Percentiles rank a stretch among this genome's conserved stretches.
These are phyloP conservation scores for Microbotryum violaceum DNA, from an alignment of 1,284 basidiomycete species.

Conservation along the genomic window DNA sequence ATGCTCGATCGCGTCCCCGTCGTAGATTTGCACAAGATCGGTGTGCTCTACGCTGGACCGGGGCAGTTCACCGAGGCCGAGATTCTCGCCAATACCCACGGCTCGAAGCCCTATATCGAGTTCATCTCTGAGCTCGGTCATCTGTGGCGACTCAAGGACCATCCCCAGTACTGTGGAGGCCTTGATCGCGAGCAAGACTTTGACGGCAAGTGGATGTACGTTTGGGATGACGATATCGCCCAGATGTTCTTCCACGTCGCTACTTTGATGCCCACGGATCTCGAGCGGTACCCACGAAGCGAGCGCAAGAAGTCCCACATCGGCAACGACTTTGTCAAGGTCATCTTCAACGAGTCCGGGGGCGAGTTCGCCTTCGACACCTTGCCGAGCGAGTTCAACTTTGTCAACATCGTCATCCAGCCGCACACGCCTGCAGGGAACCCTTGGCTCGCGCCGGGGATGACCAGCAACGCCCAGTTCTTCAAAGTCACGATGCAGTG, in stretches of 20 bases:
- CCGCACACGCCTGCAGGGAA: conserved; percentile 62
- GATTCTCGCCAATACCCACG: conserved; percentile 83
- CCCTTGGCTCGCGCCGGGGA: conserved; percentile 35
- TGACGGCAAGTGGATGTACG: conserved; percentile 78
- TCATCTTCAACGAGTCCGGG: conserved; percentile 96
- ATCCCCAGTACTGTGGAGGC: conserved; percentile 88
- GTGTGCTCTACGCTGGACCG: conserved; percentile 90
- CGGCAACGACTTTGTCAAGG: conserved; percentile 89
- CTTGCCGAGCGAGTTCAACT: conserved; percentile 86
- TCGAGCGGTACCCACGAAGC: conserved; percentile 55
- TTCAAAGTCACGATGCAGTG: conserved; percentile 67
- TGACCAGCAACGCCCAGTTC: conserved; percentile 72
- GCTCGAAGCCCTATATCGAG: conserved; percentile 87
- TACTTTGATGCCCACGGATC: conserved; percentile 87
- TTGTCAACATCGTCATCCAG: conserved; percentile 94
- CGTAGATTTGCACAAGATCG: conserved; percentile 96
- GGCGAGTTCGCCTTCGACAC: conserved; percentile 78
- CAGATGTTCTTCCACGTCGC: conserved; percentile 94
- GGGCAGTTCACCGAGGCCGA: conserved; percentile 78
- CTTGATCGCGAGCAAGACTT: conserved; percentile 80
- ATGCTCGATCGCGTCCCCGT: conserved; percentile 81
- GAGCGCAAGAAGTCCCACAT: conserved; percentile 85
- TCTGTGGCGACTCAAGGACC: conserved; percentile 69
- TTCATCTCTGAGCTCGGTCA: conserved; percentile 85
- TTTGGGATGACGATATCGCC: conserved; percentile 97